These are phyloP conservation scores for Ensete glaucum DNA, from an alignment of 176 grass and related monocot species.

Conservation along the genomic window DNA sequence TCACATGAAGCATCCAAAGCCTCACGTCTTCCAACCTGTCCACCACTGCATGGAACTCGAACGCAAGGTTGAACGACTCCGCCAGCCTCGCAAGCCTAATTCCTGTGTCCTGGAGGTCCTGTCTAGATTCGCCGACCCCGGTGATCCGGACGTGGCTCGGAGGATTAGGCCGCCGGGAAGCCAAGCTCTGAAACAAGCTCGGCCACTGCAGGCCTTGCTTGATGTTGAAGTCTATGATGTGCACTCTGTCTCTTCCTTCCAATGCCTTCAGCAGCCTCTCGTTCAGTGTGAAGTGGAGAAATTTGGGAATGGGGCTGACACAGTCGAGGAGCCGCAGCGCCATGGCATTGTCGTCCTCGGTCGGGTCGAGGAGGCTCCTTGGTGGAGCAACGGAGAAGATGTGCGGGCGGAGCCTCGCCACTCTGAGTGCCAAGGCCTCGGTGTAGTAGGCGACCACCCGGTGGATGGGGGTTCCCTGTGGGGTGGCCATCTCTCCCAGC, in stretches of 20 bases:
- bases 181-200: slow-evolving; percentile 74
- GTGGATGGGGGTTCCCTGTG: slow-evolving; percentile 59
- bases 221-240: slow-evolving; percentile 95
- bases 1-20: slow-evolving; percentile 99
- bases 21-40: slow-evolving; percentile 90
- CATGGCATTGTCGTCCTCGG: slow-evolving; percentile 51
- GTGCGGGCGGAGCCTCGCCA: slow-evolving; percentile 53
- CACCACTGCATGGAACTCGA: slow-evolving; percentile 86
- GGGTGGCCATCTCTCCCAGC: slow-evolving; percentile 59
- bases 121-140: slow-evolving; percentile 70
- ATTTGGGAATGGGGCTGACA: slow-evolving; percentile 63
- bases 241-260: slow-evolving; percentile 85
- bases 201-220: slow-evolving; percentile 98
- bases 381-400: slow-evolving; percentile 57
- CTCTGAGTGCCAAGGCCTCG: slow-evolving; percentile 59
- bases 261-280: slow-evolving; percentile 64
- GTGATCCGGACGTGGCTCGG: slow-evolving; percentile 78
- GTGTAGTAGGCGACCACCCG: slow-evolving; percentile 77
- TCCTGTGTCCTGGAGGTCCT: slow-evolving; percentile 70
- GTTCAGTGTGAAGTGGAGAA: slow-evolving; percentile 85
- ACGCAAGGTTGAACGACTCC: slow-evolving; percentile 40
- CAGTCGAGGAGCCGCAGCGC: slow-evolving; percentile 63
- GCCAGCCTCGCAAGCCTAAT: slow-evolving; percentile 49
- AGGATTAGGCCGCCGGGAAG: slow-evolving; percentile 32
- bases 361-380: slow-evolving; percentile 39